These are phyloP conservation scores for Lolium rigidum DNA, from an alignment of 176 grass and related monocot species.

Conservation along the genomic window DNA sequence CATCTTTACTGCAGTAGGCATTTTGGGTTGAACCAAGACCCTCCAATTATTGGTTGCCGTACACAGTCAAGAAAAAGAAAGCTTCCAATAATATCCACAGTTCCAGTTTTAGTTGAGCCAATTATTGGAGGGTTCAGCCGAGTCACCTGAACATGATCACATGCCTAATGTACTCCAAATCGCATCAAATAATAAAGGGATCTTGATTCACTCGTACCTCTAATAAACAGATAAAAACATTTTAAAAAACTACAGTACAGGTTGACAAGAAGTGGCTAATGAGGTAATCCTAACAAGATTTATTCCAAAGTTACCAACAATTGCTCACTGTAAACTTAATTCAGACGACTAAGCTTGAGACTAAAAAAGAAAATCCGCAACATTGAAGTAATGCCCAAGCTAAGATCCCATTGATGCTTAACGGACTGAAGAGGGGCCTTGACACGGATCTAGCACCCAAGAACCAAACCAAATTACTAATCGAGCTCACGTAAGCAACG, in stretches of 20 bases:
- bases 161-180: background rate
- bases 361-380: background rate
- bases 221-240: constrained; percentile 8
- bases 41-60: constrained; percentile 22
- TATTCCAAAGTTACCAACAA: background rate
- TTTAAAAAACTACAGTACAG: background rate
- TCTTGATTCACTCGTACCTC: background rate
- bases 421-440: background rate
- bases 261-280: constrained; percentile 2
- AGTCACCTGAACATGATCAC: constrained; percentile 38
- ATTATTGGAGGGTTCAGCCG: constrained; percentile 27
- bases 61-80: constrained; percentile 32
- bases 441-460: constrained; percentile 30
- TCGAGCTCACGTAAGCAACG: background rate
- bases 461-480: background rate
- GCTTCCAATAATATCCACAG: constrained; percentile 28
- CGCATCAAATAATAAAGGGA: constrained; percentile 17
- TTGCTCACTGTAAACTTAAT: constrained; percentile 4
- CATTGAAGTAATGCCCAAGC: background rate
- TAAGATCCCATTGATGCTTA: background rate
- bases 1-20: background rate
- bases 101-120: constrained; percentile 28
- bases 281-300: background rate
- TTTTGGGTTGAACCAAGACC: background rate
- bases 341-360: background rate